These are phyloP conservation scores for Aciculoconidium aculeatum DNA, from an alignment of 805 yeast genomes.

Conservation along the genomic window DNA sequence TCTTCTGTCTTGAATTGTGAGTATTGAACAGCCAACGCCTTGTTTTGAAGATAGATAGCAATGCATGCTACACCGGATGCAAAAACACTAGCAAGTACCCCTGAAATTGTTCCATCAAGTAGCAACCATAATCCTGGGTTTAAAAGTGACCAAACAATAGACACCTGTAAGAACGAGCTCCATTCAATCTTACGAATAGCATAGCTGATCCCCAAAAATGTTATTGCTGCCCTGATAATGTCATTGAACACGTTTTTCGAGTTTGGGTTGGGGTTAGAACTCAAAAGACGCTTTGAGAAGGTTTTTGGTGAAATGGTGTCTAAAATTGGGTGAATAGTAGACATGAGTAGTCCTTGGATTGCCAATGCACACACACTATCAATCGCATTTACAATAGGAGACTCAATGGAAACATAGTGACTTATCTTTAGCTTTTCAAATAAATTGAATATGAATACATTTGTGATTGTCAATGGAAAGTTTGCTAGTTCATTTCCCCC, in stretches of 20 bases:
- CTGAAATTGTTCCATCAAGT: constrained; percentile 54
- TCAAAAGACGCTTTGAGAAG: constrained; percentile 27
- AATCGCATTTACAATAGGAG: constrained; percentile 3
- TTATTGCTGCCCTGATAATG: constrained; percentile 41
- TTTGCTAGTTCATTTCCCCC: constrained; percentile 32
- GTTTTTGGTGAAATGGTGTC: constrained; percentile 26
- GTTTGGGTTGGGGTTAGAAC: constrained; percentile 34
- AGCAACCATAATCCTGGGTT: constrained; percentile 64
- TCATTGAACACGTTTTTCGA: constrained; percentile 31
- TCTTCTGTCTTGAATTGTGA: constrained; percentile 11
- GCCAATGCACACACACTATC: constrained; percentile 25
- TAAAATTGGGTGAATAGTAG: constrained; percentile 46
- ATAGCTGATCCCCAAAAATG: constrained; percentile 65
- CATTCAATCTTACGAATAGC: constrained; percentile 67
- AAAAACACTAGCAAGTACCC: constrained; percentile 37
- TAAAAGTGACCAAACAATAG: constrained; percentile 55
- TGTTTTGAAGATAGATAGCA: constrained; percentile 25
- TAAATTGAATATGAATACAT: constrained; percentile 10
- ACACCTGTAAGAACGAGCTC: constrained; percentile 60
- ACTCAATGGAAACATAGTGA: constrained; percentile 4
- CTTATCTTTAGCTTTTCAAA: constrained; percentile 11
- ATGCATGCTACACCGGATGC: constrained; percentile 28
- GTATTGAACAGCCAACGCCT: constrained; percentile 13
- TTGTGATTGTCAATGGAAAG: constrained; percentile 10
- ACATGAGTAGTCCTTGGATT: constrained; percentile 54